phyloP scores from a whole-genome alignment of 1,139 yeast species.

The Suhomyces ambrosiae region DNA sequence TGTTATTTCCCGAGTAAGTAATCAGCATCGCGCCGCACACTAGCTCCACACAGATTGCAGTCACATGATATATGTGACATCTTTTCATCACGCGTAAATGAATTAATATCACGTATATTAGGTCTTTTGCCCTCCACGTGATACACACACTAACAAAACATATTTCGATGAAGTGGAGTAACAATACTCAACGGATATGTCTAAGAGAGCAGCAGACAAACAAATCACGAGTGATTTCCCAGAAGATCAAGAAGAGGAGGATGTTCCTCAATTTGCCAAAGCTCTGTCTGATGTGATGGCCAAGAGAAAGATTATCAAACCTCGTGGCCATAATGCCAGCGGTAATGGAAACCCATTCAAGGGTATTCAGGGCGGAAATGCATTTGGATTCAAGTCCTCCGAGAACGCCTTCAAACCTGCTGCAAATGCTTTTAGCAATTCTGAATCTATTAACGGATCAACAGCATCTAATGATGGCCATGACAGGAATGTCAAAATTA shows the following conservation, averaged over 20 bases:
- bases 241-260: conserved; percentile 36
- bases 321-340: conserved; percentile 35
- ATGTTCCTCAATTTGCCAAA: conserved; percentile 33
- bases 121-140: conserved; percentile 3
- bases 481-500: conserved; percentile 45
- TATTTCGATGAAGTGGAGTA: background rate
- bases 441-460: background rate
- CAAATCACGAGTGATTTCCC: conserved; percentile 56
- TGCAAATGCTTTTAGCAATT: background rate
- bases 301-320: conserved; percentile 65
- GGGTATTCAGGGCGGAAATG: background rate
- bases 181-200: conserved; percentile 34
- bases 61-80: conserved; percentile 4
- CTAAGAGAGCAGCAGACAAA: conserved; percentile 67
- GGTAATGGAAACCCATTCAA: conserved; percentile 6
- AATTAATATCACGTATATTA: background rate
- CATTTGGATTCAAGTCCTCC: conserved; percentile 3
- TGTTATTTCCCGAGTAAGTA: background rate
- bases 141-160: background rate
- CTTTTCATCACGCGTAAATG: background rate
- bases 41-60: no score
- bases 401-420: background rate
- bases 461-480: conserved; percentile 2
- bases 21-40: conserved; percentile 1
- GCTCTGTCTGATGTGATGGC: conserved; percentile 71